Conservation (phyloP, 2,329 filamentous ascomycete species). For the Tolypocladium guangdongense region DNA sequence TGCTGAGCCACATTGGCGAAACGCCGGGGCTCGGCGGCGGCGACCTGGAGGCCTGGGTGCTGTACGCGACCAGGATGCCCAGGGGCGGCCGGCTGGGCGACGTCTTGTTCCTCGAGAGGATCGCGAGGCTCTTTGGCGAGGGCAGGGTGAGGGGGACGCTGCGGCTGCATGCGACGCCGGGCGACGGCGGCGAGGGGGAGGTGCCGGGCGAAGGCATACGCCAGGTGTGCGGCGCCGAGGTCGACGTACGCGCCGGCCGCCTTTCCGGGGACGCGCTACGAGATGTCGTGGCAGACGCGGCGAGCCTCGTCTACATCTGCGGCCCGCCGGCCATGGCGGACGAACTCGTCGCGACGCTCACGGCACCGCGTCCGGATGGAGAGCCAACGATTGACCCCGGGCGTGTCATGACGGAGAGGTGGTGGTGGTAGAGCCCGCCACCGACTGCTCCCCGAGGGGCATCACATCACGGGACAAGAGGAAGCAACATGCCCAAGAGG, state of each 20-base stretch:
- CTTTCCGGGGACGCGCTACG: conserved; percentile 31
- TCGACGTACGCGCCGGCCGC: conserved; percentile 23
- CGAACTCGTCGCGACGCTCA: conserved; percentile 41
- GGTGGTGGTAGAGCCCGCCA: conserved; percentile 46
- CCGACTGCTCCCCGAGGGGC: neutral
- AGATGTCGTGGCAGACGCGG: conserved; percentile 23
- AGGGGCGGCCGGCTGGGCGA: conserved; percentile 12
- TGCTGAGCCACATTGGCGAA: conserved; percentile 49
- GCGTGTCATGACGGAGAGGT: conserved; percentile 48
- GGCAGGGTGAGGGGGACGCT: conserved; percentile 28
- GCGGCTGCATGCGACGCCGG: conserved; percentile 35
- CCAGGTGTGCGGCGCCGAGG: conserved; percentile 1
- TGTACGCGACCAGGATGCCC: conserved; percentile 47
- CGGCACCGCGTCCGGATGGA: conserved; percentile 10
- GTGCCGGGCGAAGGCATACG: neutral
- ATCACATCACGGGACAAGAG: neutral
- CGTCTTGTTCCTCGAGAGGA: conserved; percentile 41
- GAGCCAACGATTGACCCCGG: conserved; percentile 28
- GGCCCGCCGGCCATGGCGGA: conserved; percentile 62
- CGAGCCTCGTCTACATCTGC: conserved; percentile 53
- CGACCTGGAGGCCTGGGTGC: conserved; percentile 37
- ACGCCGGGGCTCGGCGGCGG: neutral
- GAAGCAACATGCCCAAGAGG: neutral
- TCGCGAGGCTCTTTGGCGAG: conserved; percentile 28
- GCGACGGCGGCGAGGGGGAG: neutral